Percentiles rank a stretch among this genome's conserved stretches.
These are phyloP conservation scores for Macadamia tetraphylla DNA, from an alignment of 164 flowering plant genomes.

Conservation along the genomic window DNA sequence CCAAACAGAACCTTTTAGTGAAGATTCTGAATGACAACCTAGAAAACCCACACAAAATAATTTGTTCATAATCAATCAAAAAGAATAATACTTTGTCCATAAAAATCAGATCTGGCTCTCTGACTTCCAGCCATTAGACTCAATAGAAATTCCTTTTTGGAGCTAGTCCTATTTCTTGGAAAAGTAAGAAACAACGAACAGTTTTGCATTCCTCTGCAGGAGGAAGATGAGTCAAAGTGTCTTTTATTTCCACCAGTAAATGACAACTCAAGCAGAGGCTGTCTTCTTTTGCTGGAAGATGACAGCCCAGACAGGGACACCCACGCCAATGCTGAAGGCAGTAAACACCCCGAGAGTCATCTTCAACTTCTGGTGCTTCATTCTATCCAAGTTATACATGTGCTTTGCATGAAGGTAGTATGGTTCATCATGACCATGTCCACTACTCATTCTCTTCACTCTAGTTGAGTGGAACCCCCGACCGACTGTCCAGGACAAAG, in stretches of 20 bases:
- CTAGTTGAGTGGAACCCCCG: conserved; percentile 70
- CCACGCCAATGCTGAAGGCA: conserved; percentile 75
- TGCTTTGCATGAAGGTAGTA: conserved; percentile 85
- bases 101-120: too few relatives aligned
- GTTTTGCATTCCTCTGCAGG: too few relatives aligned
- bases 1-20: too few relatives aligned
- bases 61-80: too few relatives aligned
- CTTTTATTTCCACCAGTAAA: conserved; percentile 2
- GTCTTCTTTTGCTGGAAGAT: conserved; percentile 92
- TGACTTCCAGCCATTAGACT: too few relatives aligned
- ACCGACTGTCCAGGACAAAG: conserved; percentile 25
- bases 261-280: conserved; percentile 46
- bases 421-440: conserved; percentile 72
- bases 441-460: conserved; percentile 62
- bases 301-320: conserved; percentile 83
- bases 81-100: too few relatives aligned
- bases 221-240: background rate
- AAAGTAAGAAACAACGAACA: too few relatives aligned
- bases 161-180: too few relatives aligned
- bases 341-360: conserved; percentile 63
- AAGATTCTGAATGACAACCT: too few relatives aligned
- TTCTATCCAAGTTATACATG: conserved; percentile 96
- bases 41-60: too few relatives aligned
- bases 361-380: conserved; percentile 60
- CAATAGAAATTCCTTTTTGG: too few relatives aligned